A percentile compares a stretch with the other conserved stretches of the same genome.
Evolutionary conservation across 805 yeast species (phyloP).

Genomic region (Kuraishia capsulata): DNA sequence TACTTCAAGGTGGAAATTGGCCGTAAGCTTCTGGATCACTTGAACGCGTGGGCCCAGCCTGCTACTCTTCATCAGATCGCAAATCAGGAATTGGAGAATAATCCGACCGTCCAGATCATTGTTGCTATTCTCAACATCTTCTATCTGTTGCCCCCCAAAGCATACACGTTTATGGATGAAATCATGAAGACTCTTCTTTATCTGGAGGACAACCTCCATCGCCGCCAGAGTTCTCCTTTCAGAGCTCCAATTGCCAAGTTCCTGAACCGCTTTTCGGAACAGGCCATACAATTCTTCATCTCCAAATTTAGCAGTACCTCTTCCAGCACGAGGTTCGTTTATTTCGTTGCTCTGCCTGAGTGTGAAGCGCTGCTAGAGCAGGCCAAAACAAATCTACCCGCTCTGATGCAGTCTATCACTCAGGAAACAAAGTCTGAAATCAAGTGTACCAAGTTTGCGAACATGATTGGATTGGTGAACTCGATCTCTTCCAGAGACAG

Average conservation of each 20-base stretch:
- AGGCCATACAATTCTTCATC: conserved; percentile 62
- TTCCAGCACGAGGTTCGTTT: conserved; percentile 59
- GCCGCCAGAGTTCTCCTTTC: conserved; percentile 84
- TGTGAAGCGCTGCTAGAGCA: conserved; percentile 48
- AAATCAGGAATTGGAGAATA: conserved; percentile 69
- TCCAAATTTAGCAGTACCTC: conserved; percentile 56
- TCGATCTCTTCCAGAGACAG: conserved; percentile 35
- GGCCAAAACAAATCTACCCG: conserved; percentile 42
- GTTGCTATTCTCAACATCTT: conserved; percentile 86
- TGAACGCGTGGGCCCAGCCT: conserved; percentile 94
- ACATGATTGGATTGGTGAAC: conserved; percentile 55
- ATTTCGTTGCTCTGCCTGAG: conserved; percentile 46
- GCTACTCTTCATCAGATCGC: conserved; percentile 66
- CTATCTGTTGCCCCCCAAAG: conserved; percentile 86
- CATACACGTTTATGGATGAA: conserved; percentile 86
- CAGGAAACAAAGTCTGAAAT: conserved; percentile 42
- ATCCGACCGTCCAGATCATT: conserved; percentile 77
- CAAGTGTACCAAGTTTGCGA: conserved; percentile 60
- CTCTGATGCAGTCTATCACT: conserved; percentile 34
- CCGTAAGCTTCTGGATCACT: conserved; percentile 80
- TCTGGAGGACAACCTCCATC: conserved; percentile 74
- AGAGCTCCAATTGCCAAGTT: conserved; percentile 85
- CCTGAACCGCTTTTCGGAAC: conserved; percentile 71
- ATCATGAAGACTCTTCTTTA: conserved; percentile 66
- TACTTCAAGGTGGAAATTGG: conserved; percentile 98